A percentile compares a stretch with the other conserved stretches of the same genome.
phyloP scores from a whole-genome alignment of 176 grass and related monocot genomes.

The Themeda triandra region DNA sequence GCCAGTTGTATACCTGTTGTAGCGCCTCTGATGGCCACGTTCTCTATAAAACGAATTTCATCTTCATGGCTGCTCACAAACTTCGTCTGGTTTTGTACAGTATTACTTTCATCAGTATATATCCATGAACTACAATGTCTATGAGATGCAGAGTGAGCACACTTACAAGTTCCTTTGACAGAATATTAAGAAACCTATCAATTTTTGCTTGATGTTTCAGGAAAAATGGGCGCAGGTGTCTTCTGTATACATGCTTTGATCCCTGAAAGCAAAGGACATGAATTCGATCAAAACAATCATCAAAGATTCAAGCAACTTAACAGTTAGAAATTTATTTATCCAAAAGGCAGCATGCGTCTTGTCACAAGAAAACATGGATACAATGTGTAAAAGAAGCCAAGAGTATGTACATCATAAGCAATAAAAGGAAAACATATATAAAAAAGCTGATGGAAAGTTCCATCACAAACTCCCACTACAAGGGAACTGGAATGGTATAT shows the following conservation, averaged over 20 bases:
- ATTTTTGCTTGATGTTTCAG: constrained; percentile 83
- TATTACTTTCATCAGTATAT: constrained; percentile 22
- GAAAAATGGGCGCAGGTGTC: constrained; percentile 69
- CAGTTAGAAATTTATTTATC: neutral
- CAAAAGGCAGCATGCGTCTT: constrained; percentile 4
- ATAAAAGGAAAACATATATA: neutral
- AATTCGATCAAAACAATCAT: neutral
- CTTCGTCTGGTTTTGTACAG: constrained; percentile 58
- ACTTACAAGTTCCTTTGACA: constrained; percentile 82
- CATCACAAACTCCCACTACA: neutral
- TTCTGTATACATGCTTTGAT: constrained; percentile 83
- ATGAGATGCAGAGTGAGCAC: neutral
- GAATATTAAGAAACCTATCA: constrained; percentile 63
- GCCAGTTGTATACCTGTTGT: constrained; percentile 54
- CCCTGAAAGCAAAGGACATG: constrained; percentile 45
- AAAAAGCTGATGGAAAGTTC: neutral
- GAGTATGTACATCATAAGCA: neutral
- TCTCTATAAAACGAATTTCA: constrained; percentile 74
- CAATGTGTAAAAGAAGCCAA: neutral
- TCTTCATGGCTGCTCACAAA: constrained; percentile 78
- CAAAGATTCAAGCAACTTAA: neutral
- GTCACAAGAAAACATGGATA: neutral
- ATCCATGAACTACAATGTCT: neutral
- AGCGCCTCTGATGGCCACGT: constrained; percentile 60
- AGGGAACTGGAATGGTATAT: neutral